phyloP scores from a whole-genome alignment of 495 filamentous ascomycete genomes.

The Penicillium bovifimosum region DNA sequence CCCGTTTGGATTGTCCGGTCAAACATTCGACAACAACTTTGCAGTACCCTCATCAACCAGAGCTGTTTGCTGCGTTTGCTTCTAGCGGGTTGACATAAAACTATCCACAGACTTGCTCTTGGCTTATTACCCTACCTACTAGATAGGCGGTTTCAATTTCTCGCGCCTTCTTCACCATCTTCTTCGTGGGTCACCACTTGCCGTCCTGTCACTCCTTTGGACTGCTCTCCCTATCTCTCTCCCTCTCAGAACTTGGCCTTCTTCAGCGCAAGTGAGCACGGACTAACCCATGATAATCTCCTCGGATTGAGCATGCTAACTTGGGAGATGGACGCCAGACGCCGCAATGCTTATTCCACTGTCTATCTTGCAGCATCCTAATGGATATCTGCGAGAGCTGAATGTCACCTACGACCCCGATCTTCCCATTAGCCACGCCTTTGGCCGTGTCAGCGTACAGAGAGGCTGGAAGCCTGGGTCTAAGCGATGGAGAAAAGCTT shows the following conservation, averaged over 20 bases:
- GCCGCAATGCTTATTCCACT: background rate
- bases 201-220: too few species aligned
- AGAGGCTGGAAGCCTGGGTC: conserved; percentile 20
- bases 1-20: too few species aligned
- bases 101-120: background rate
- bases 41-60: background rate
- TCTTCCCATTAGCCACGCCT: conserved; percentile 16
- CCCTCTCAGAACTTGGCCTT: background rate
- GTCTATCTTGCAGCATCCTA: background rate
- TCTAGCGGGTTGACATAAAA: background rate
- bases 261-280: background rate
- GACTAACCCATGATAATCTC: too few species aligned
- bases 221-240: background rate
- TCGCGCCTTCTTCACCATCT: background rate
- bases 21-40: too few species aligned
- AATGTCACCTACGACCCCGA: background rate
- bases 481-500: conserved; percentile 15
- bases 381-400: background rate
- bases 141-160: background rate
- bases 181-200: too few species aligned
- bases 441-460: conserved; percentile 13
- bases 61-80: background rate
- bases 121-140: too few species aligned
- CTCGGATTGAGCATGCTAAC: background rate
- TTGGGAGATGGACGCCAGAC: background rate